These are phyloP conservation scores for Toxicodendron radicans DNA, from an alignment of 345 rosid genomes.

Conservation along the genomic window DNA sequence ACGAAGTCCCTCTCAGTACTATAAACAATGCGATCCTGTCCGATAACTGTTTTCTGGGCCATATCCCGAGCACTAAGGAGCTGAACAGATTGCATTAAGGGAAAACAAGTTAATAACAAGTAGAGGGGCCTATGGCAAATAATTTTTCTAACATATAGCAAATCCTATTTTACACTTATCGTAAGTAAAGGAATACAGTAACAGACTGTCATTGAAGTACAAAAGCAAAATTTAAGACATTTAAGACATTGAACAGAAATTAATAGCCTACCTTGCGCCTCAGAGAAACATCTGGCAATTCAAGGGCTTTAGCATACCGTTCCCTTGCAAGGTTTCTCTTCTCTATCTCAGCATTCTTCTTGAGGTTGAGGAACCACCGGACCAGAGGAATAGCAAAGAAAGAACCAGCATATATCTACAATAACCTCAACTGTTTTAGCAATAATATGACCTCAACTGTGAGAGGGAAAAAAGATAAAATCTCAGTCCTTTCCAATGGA, in stretches of 20 bases:
- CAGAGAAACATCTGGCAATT: slow-evolving; percentile 69
- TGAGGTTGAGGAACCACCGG: slow-evolving; percentile 66
- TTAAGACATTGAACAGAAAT: neutral
- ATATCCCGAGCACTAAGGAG: slow-evolving; percentile 88
- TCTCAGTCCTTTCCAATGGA: neutral
- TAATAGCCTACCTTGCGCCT: slow-evolving; percentile 75
- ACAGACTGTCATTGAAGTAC: neutral
- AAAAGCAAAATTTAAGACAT: neutral
- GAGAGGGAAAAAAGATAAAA: neutral
- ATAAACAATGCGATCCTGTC: slow-evolving; percentile 85
- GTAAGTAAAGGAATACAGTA: neutral
- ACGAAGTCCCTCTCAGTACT: slow-evolving; percentile 79
- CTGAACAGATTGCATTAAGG: slow-evolving; percentile 38
- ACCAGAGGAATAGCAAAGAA: slow-evolving; percentile 89
- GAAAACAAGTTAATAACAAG: neutral
- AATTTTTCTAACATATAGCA: neutral
- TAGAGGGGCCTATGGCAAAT: neutral
- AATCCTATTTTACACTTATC: neutral
- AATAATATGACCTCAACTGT: neutral
- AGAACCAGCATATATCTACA: slow-evolving; percentile 92
- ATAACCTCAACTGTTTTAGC: slow-evolving; percentile 9
- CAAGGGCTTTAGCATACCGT: slow-evolving; percentile 62
- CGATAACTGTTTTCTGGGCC: slow-evolving; percentile 87
- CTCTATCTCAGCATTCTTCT: slow-evolving; percentile 76
- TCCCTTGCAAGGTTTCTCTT: slow-evolving; percentile 74